These are phyloP conservation scores for Hypericum androsaemum DNA, from an alignment of 345 rosid species.

Conservation along the genomic window DNA sequence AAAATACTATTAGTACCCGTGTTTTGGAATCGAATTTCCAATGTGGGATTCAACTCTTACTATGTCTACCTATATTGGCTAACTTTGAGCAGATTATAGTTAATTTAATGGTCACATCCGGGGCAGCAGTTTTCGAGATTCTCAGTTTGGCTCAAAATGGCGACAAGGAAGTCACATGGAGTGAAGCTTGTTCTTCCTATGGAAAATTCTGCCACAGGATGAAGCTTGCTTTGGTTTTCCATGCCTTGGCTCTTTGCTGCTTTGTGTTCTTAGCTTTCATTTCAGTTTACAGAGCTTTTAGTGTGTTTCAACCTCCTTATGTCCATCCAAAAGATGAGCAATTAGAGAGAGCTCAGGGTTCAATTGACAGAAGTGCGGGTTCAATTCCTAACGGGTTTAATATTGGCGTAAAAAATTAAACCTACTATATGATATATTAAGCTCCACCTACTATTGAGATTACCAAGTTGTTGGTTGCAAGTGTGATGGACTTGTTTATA, in stretches of 20 bases:
- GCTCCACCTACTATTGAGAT: no score
- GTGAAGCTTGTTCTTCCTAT: constrained; percentile 59
- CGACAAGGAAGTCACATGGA: constrained; percentile 64
- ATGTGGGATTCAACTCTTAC: no score
- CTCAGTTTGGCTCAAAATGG: constrained; percentile 55
- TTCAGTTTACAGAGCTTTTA: constrained; percentile 73
- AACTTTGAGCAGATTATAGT: constrained; percentile 44
- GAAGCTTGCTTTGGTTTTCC: constrained; percentile 50
- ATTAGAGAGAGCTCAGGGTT: constrained; percentile 1
- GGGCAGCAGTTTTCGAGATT: constrained; percentile 58
- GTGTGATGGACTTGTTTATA: no score
- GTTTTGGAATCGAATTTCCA: no score
- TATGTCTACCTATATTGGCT: neutral
- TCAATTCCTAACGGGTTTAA: no score
- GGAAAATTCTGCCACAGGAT: constrained; percentile 52
- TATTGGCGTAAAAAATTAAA: no score
- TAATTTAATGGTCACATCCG: constrained; percentile 71
- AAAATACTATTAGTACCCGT: no score
- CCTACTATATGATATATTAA: no score
- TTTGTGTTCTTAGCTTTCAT: constrained; percentile 52
- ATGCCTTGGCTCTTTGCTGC: constrained; percentile 43
- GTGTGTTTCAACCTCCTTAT: constrained; percentile 52
- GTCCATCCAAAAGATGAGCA: constrained; percentile 25
- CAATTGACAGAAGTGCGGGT: neutral
- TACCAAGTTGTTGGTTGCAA: no score